Percentiles rank a stretch among this genome's conserved stretches.
Evolutionary conservation across 108 stramenopile genomes (phyloP).

Genomic region (Cyclostephanos invisitatus): DNA sequence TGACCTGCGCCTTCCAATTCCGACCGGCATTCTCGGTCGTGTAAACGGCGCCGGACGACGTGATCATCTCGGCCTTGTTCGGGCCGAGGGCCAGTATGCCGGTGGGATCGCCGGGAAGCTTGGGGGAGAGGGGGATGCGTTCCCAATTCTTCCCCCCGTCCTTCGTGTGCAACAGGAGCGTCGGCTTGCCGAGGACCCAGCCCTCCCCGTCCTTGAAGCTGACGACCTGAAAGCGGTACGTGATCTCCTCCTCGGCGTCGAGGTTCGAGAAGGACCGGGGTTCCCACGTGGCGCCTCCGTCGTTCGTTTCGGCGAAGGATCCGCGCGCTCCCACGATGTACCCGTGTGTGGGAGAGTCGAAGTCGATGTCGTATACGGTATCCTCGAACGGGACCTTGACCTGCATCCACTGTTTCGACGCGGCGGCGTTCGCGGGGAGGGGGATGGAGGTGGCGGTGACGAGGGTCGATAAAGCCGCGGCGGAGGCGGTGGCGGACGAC

Average conservation of each 20-base stretch:
- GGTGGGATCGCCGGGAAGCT: conserved; percentile 95
- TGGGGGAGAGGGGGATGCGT: conserved; percentile 95
- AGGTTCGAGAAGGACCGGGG: conserved; percentile 93
- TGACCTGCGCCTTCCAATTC: conserved; percentile 98
- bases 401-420: conserved; percentile 73
- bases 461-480: conserved; percentile 24
- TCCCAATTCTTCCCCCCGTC: conserved; percentile 95
- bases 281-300: conserved; percentile 93
- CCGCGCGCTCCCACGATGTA: conserved; percentile 97
- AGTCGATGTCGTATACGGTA: conserved; percentile 94
- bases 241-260: conserved; percentile 96
- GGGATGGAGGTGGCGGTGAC: conserved; percentile 25
- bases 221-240: conserved; percentile 85
- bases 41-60: conserved; percentile 91
- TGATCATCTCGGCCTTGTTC: conserved; percentile 95
- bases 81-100: conserved; percentile 87
- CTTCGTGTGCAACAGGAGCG: conserved; percentile 93
- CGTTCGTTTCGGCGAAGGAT: conserved; percentile 95
- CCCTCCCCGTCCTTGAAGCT: conserved; percentile 92
- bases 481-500: conserved; percentile 53
- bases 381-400: conserved; percentile 85
- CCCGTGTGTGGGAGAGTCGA: conserved; percentile 90
- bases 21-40: conserved; percentile 92
- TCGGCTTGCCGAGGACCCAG: conserved; percentile 96
- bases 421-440: conserved; percentile 59